Percentiles rank a stretch among this genome's conserved stretches.
Evolutionary conservation across 192 early-diverging fungal genomes (phyloP).

Genomic region (Ambispora gerdemannii): DNA sequence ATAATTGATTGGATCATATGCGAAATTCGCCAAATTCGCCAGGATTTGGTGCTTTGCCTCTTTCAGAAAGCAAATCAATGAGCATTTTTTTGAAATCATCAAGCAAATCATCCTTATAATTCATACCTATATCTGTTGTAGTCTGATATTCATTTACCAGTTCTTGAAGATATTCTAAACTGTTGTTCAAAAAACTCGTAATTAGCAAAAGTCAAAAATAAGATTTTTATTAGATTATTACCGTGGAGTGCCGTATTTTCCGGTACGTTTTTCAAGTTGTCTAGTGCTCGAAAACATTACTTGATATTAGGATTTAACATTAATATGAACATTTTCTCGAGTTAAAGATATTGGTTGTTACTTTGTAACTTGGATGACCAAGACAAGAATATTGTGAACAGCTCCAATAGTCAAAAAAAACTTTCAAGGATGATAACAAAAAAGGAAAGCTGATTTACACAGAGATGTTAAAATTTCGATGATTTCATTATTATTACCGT

Average conservation of each 20-base stretch:
- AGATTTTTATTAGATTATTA: background rate
- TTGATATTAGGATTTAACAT: too few species aligned
- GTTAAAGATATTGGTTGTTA: too few species aligned
- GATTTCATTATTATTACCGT: too few species aligned
- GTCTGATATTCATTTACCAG: conserved; percentile 26
- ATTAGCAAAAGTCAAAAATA: background rate
- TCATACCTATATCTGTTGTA: conserved; percentile 27
- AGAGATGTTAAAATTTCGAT: too few species aligned
- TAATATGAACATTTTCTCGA: too few species aligned
- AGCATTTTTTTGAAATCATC: too few species aligned
- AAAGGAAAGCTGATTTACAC: too few species aligned
- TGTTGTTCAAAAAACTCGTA: background rate
- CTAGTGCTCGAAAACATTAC: conserved; percentile 10
- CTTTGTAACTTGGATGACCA: too few species aligned
- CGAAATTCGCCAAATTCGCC: conserved; percentile 51
- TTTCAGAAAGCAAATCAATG: background rate
- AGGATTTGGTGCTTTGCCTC: conserved; percentile 36
- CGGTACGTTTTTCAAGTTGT: conserved; percentile 14
- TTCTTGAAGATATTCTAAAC: conserved; percentile 30
- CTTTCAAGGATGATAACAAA: too few species aligned
- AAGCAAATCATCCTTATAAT: too few species aligned
- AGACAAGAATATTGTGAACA: too few species aligned
- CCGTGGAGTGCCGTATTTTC: conserved; percentile 28
- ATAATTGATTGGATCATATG: conserved; percentile 56
- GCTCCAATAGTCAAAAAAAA: too few species aligned